These are phyloP conservation scores for Euphorbia tirucalli DNA, from an alignment of 345 rosid species.

Conservation along the genomic window DNA sequence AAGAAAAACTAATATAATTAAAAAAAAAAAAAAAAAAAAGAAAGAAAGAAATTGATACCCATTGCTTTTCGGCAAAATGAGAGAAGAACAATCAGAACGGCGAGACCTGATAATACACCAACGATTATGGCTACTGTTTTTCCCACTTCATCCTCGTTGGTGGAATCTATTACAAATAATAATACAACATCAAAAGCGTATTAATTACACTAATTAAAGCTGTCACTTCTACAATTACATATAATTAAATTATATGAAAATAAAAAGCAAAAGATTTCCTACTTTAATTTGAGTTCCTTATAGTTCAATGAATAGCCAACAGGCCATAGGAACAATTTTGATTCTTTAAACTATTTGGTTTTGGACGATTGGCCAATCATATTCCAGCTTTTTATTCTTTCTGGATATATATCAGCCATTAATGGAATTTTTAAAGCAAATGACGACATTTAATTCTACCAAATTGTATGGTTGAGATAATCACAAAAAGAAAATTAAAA, in stretches of 20 bases:
- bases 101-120: constrained; percentile 68
- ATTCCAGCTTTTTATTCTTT: constrained; percentile 9
- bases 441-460: constrained; percentile 16
- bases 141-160: constrained; percentile 58
- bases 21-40: too few species aligned
- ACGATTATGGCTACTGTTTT: constrained; percentile 81
- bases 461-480: constrained; percentile 8
- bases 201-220: too few species aligned
- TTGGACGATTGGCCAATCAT: background rate
- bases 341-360: constrained; percentile 3
- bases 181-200: too few species aligned
- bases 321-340: too few species aligned
- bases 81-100: constrained; percentile 67
- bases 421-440: constrained; percentile 6
- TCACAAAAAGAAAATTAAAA: background rate
- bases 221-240: too few species aligned
- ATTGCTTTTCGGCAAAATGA: constrained; percentile 61
- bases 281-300: background rate
- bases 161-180: constrained; percentile 44
- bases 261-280: background rate
- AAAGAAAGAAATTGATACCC: constrained; percentile 26
- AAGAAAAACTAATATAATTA: too few species aligned
- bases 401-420: background rate
- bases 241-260: too few species aligned
- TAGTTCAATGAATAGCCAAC: background rate